Evolutionary conservation across 352 stramenopile species (phyloP).

Genomic region (Globisporangium iwayamae): DNA sequence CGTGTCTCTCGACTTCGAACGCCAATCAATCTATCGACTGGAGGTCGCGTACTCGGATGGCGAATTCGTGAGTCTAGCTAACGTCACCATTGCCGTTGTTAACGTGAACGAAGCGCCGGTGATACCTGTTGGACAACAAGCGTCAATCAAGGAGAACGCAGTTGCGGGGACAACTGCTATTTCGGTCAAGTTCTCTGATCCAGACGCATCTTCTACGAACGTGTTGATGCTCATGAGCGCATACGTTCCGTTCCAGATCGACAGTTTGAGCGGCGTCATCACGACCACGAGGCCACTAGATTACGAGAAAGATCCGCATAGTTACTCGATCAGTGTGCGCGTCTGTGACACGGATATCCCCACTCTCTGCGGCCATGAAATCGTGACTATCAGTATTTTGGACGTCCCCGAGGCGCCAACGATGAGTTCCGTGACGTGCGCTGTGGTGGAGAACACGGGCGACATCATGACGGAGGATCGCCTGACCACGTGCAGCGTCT

Average conservation of each 20-base stretch:
- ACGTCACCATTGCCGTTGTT: constrained; percentile 30
- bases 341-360: constrained; percentile 35
- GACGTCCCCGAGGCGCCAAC: constrained; percentile 37
- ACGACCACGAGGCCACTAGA: constrained; percentile 37
- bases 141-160: constrained; percentile 37
- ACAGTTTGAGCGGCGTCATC: constrained; percentile 18
- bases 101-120: constrained; percentile 50
- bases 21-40: neutral
- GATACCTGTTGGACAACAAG: constrained; percentile 21
- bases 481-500: constrained; percentile 28
- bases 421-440: constrained; percentile 27
- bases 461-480: constrained; percentile 18
- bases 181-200: constrained; percentile 28
- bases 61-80: constrained; percentile 25
- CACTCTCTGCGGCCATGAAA: constrained; percentile 33
- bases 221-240: neutral
- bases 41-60: constrained; percentile 9
- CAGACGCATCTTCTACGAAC: constrained; percentile 30
- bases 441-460: constrained; percentile 44
- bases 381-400: constrained; percentile 27
- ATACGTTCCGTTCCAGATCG: constrained; percentile 13
- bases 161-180: constrained; percentile 26
- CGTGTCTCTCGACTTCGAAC: constrained; percentile 36
- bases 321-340: constrained; percentile 34
- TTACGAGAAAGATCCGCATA: constrained; percentile 37